These are phyloP conservation scores for Fusarium abutilonis DNA, from an alignment of 2,329 filamentous ascomycete genomes.

Conservation along the genomic window DNA sequence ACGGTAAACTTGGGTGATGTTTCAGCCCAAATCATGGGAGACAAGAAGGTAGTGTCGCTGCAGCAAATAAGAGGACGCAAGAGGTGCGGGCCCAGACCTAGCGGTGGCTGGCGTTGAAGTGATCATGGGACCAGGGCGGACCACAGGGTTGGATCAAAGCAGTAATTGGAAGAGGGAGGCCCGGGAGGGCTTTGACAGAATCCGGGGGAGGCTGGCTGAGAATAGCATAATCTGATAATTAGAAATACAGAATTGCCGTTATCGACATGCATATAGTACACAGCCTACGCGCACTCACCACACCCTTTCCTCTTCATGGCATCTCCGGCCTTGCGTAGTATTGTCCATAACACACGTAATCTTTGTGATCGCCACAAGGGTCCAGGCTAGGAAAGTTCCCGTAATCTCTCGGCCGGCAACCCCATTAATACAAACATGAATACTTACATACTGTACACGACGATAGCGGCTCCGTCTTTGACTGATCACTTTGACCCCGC, in stretches of 20 bases:
- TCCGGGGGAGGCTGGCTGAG: slow-evolving; percentile 25
- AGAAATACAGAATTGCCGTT: slow-evolving; percentile 16
- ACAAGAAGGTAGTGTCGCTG: slow-evolving; percentile 15
- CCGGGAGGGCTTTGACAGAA: slow-evolving; percentile 7
- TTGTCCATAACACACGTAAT: slow-evolving; percentile 30
- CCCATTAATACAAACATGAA: background rate
- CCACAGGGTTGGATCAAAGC: slow-evolving; percentile 27
- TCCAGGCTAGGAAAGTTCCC: slow-evolving; percentile 11
- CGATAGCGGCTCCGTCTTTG: slow-evolving; percentile 22
- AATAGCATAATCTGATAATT: slow-evolving; percentile 21
- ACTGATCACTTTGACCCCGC: slow-evolving; percentile 36
- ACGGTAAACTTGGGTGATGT: slow-evolving; percentile 8
- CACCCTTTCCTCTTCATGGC: slow-evolving; percentile 25
- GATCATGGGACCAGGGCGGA: slow-evolving; percentile 31
- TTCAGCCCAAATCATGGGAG: background rate
- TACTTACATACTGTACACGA: slow-evolving; percentile 8
- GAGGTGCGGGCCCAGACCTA: slow-evolving; percentile 8
- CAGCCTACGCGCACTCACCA: slow-evolving; percentile 16
- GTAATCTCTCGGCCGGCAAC: slow-evolving; percentile 3
- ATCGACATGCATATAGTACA: background rate
- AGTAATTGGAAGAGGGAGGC: slow-evolving; percentile 30
- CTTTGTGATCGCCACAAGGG: slow-evolving; percentile 27
- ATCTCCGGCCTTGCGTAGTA: slow-evolving; percentile 17
- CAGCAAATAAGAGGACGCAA: slow-evolving; percentile 1
- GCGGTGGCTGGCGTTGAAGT: slow-evolving; percentile 22